Base-by-base conservation (phyloP, 768 basidiomycete species). In the Cystofilobasidium bisporidii region DNA sequence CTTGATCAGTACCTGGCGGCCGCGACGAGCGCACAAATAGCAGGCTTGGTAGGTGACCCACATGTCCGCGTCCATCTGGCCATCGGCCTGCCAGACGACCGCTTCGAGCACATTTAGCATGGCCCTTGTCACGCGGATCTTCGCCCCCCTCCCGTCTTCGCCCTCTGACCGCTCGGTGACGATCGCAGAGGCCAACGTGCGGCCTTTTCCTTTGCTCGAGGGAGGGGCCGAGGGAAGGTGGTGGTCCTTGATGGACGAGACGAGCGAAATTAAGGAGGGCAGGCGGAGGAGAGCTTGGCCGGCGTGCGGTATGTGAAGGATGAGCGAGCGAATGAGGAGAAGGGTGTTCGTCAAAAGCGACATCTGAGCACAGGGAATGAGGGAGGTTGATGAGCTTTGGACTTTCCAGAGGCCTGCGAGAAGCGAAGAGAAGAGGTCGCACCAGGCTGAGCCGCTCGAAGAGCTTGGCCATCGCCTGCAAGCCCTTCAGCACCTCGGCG, bases 301-400 rank as follows among this genome's bases (percentile, higher is more conserved):
- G 26, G 61, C 50, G 24, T 61, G 67, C 15, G 67, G 67, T 22
- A 68, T 26, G 41, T 68, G 67, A 10, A 68, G 22, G 38, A 36
- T 20, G 0, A 68, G 30, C 17, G 48, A 63, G 20, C 36, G 32
- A n/a, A 38, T 36, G 36, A 28, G 50, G 20, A 55, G 48, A 2
- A 38, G 62, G 11, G 36, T 36, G 3, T 3, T 12, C 28, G 24
- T 50, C 32, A 50, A n/a, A 8, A 36, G 50, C 15, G 22, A 33
- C 50, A 53, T 32, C 62, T 63, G 47, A 22, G 9, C 28, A 22
- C 5, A 2, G 53, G 6, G 28, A n/a, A 48, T n/a, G n/a, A 5
- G n/a, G n/a, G n/a, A n/a, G n/a, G n/a, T n/a, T n/a, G n/a, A n/a
- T n/a, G n/a, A n/a, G n/a, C n/a, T n/a, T n/a, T n/a, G n/a, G n/a